phyloP scores from a whole-genome alignment of 2,329 filamentous ascomycete species.

The Stachybotrys echinatus region DNA sequence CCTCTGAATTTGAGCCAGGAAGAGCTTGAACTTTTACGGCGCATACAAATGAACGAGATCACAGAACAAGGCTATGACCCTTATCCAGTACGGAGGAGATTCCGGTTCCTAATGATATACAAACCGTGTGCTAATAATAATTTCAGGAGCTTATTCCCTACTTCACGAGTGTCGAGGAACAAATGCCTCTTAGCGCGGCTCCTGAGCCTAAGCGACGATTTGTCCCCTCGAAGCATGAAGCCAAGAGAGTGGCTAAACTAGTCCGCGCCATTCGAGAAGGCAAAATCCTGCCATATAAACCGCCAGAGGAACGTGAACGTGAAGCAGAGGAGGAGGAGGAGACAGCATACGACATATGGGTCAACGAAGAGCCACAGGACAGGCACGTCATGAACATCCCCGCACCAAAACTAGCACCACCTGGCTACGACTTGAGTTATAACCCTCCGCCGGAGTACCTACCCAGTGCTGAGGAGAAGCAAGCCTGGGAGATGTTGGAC shows the following conservation, averaged over 20 bases:
- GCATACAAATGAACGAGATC: constrained; percentile 83
- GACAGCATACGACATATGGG: constrained; percentile 86
- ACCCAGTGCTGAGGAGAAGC: constrained; percentile 76
- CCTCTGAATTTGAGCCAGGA: constrained; percentile 82
- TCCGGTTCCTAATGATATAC: neutral
- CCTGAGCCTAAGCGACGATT: constrained; percentile 96
- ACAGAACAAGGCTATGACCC: constrained; percentile 87
- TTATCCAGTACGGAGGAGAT: constrained; percentile 61
- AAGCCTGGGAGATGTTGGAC: constrained; percentile 79
- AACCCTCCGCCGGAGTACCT: constrained; percentile 94
- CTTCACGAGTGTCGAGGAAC: constrained; percentile 84
- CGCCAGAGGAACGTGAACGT: constrained; percentile 60
- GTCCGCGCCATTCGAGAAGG: constrained; percentile 94
- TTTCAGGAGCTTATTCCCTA: constrained; percentile 77
- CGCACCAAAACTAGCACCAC: constrained; percentile 87
- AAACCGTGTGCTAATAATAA: constrained; percentile 4
- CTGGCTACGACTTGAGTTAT: constrained; percentile 92
- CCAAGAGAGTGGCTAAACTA: constrained; percentile 94
- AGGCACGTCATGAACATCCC: constrained; percentile 93
- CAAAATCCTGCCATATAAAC: constrained; percentile 84
- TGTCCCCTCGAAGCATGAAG: constrained; percentile 93
- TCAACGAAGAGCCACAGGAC: constrained; percentile 76
- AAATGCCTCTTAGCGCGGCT: constrained; percentile 90
- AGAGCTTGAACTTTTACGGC: constrained; percentile 81
- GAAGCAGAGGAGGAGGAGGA: constrained; percentile 69